These are phyloP conservation scores for Leccinum subtestaceum DNA, from an alignment of 768 basidiomycete species.

Conservation along the genomic window DNA sequence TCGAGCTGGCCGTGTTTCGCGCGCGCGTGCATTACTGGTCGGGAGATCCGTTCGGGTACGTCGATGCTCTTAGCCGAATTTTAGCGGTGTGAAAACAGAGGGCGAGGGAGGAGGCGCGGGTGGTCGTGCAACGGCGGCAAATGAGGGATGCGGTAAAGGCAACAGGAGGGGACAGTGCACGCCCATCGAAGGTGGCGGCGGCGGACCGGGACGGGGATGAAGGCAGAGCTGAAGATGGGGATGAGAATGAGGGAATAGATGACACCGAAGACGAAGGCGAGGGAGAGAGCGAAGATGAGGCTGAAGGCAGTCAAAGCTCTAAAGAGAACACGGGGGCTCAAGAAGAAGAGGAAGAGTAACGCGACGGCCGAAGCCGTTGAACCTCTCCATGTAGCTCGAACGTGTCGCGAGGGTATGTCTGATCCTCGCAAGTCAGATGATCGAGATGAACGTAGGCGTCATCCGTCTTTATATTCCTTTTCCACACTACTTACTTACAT, in stretches of 20 bases:
- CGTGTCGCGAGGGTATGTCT: constrained; percentile 68
- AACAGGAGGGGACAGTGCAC: neutral
- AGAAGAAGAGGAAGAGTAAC: constrained; percentile 7
- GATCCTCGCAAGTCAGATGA: constrained; percentile 76
- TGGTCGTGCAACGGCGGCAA: constrained; percentile 14
- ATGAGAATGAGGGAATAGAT: neutral
- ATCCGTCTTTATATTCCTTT: neutral
- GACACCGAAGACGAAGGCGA: neutral
- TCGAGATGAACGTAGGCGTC: constrained; percentile 73
- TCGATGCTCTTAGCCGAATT: constrained; percentile 66
- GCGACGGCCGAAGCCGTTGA: constrained; percentile 25
- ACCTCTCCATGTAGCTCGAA: constrained; percentile 77
- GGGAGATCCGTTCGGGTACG: constrained; percentile 74
- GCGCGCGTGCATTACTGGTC: constrained; percentile 79
- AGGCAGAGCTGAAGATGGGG: neutral
- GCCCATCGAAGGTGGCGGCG: constrained; percentile 1
- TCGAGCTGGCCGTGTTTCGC: constrained; percentile 63
- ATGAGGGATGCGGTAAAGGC: neutral
- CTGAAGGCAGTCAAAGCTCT: neutral
- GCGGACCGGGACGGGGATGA: constrained; percentile 24
- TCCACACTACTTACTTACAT: neutral
- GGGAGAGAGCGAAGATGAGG: neutral
- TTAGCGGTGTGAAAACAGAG: constrained; percentile 58
- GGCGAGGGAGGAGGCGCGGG: constrained; percentile 35
- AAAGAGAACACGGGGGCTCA: constrained; percentile 1